A percentile compares a stretch with the other conserved stretches of the same genome.
Conservation (phyloP, 208 protist genomes). For the Hexamita inflata region DNA sequence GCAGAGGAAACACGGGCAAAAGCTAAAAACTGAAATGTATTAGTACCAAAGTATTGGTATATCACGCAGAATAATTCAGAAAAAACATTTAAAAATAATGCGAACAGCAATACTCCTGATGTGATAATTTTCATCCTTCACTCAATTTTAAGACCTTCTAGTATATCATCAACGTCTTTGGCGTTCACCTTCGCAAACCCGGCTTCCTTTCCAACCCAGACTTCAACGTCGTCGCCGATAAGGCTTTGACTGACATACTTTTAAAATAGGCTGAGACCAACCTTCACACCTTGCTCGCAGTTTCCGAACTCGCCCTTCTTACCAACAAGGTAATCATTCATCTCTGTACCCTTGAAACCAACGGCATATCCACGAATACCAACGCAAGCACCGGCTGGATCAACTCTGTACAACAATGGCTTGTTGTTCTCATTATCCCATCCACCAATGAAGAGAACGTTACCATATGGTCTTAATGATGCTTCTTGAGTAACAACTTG, state of each 20-base stretch:
- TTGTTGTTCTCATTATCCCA: background rate
- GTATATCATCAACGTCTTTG: background rate
- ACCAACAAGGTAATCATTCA: background rate
- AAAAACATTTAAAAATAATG: no score
- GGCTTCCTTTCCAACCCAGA: background rate
- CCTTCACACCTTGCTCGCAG: background rate
- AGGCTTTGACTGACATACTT: background rate
- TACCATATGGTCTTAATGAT: conserved; percentile 1
- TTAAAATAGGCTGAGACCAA: background rate
- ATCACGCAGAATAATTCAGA: no score
- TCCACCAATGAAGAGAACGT: background rate
- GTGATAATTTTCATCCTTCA: no score
- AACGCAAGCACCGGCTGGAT: background rate
- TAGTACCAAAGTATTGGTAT: no score
- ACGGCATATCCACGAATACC: background rate
- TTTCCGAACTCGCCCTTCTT: background rate
- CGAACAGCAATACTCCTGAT: no score
- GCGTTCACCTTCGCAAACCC: background rate
- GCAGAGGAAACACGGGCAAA: no score
- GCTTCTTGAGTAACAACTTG: conserved; percentile 13
- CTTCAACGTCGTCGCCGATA: background rate
- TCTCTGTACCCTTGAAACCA: conserved; percentile 1
- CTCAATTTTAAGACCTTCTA: background rate
- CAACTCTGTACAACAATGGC: background rate
- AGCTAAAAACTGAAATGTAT: no score